Evolutionary conservation across 2,329 filamentous ascomycete species (phyloP), one percentile per base, ranked within the genome.

Genomic region (Phialophora chinensis): DNA sequence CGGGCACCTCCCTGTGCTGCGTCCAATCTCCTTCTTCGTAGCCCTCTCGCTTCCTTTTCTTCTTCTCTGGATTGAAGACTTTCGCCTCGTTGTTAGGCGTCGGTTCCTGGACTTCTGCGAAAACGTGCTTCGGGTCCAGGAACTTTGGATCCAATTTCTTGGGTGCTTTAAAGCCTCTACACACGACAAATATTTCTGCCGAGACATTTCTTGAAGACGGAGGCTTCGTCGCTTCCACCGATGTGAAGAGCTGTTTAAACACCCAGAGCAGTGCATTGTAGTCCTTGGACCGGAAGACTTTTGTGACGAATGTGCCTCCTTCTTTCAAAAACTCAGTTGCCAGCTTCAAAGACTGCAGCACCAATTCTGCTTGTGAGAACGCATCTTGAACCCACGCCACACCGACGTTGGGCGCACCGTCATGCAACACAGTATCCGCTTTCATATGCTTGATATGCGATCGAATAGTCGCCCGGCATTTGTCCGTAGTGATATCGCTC

Each of bases 161-260:
- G 3, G 95, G 95, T 0, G 94, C 94, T 81, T 97, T 98, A 84
- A 88, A 99, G 23, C 94, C 95, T 72, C 90, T 88, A 80, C 94
- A 98, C 38, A 99, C 95, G 70, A 98, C 94, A 82, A 99, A 99
- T 49, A 98, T 98, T 83, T 99, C 95, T 71, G 95, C 95, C 7
- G 93, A 97, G 60, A 99, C 94, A 75, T 96, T 97, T 83, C 95
- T 87, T 8, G 92, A 97, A 0, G 93, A 96, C 0, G 95, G 95
- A 3, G 95, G 95, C 79, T 99, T 99, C 4, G 95, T 99, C 57
- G 96, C 94, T 77, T 99, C 94, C 70, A 99, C 95, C 72, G 95
- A 96, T 56, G 86, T 86, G 82, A 99, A 99, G 0, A 99, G 85
- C 78, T 99, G 95, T 77, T 97, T 97, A 83, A 98, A 93, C 38